Evolutionary conservation across 2,329 filamentous ascomycete genomes (phyloP), one percentile per base, ranked within the genome.

Genomic region (Penicillium sumatraense): DNA sequence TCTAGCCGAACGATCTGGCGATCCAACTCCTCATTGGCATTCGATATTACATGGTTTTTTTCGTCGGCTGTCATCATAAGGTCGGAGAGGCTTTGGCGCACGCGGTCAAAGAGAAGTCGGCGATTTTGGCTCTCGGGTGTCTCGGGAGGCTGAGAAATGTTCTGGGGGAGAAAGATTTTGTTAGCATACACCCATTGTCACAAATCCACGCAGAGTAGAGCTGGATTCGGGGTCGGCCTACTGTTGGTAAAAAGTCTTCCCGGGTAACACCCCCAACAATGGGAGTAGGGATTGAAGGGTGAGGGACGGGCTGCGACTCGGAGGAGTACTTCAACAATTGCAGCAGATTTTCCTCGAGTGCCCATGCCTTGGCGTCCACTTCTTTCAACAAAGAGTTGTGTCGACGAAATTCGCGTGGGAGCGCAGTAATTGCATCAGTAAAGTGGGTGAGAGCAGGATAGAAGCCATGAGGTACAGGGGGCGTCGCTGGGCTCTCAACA

Each of bases 341-440:
- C 69, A 89, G 87, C 55, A 99, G 83, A 68, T 88, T 84, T 66
- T 95, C 89, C 72, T 96, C 91, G 6, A 95, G 89, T 23, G 87
- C 87, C 75, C 93, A 95, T 61, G 96, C 90, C 78, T 99, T 99
- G 60, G 93, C 93, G 78, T 99, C 95, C 45, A 98, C 95, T 78
- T 99, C 95, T 74, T 97, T 97, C 64, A 99, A 82, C 53, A 98
- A 84, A 29, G 93, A 97, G 67, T 96, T 96, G 75, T 99, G 93
- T 70, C 92, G 88, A 65, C 96, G 91, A 48, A 97, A 90, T 78
- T 99, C 95, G 73, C 93, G 93, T 4, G 95, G 95, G 23, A 99
- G 85, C 35, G 93, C 93, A 49, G 91, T 88, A 70, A 98, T 91
- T 60, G 92, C 88, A 74, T 98, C 93, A 60, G 93, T 90, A 72